Conservation (phyloP, 257 asterid species). For the Jacaranda copaia region DNA sequence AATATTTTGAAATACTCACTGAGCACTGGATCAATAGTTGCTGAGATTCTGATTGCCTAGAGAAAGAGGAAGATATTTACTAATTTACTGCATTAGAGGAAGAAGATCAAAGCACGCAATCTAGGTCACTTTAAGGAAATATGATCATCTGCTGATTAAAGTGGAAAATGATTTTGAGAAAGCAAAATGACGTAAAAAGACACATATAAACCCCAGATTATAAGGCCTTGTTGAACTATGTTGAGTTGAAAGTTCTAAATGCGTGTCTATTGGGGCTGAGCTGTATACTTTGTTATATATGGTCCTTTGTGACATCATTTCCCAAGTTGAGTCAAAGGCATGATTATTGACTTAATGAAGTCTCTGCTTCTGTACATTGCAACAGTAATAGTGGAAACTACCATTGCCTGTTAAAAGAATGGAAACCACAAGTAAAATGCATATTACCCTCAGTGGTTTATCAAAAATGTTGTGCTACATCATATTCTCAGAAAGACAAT, state of each 20-base stretch:
- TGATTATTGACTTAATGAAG: not conserved
- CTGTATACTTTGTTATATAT: not conserved
- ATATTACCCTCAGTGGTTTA: not conserved
- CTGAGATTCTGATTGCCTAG: not conserved
- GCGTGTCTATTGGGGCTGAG: not conserved
- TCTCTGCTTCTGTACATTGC: constrained; percentile 11
- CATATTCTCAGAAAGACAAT: not conserved
- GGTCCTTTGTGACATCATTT: constrained; percentile 4
- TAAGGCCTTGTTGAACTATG: constrained; percentile 5
- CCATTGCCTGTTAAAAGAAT: not conserved
- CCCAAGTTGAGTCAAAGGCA: constrained; percentile 14
- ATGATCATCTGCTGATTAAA: not conserved
- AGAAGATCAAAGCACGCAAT: constrained; percentile 12
- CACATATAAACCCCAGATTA: not conserved
- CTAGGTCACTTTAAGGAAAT: constrained; percentile 10
- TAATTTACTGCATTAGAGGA: constrained; percentile 12
- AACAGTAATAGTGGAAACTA: not conserved
- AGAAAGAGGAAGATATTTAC: constrained; percentile 8
- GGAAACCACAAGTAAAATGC: not conserved
- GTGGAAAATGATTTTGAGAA: constrained; percentile 25
- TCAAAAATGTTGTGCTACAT: not conserved
- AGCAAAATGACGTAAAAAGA: constrained; percentile 6
- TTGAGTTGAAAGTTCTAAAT: constrained; percentile 3
- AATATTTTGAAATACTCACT: not conserved
- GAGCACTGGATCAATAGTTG: not conserved